These are phyloP conservation scores for Vickermania ingenoplastis DNA, from an alignment of 208 protist species.

Conservation along the genomic window DNA sequence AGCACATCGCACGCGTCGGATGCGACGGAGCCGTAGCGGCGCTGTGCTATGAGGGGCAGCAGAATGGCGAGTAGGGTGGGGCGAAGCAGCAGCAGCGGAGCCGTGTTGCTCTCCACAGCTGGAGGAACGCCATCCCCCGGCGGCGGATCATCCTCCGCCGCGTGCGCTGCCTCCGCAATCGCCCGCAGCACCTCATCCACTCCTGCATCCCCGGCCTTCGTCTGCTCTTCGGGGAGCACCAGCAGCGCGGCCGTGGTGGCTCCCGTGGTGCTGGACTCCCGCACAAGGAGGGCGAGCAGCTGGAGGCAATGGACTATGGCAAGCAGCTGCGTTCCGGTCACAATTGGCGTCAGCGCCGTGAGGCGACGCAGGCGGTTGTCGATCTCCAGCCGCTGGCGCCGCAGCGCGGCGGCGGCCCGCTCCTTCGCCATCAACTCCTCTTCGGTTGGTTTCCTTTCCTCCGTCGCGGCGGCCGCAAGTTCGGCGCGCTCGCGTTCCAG, in stretches of 20 bases:
- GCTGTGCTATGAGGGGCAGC: slow-evolving; percentile 43
- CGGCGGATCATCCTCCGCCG: too few relatives aligned
- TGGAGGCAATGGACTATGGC: background rate
- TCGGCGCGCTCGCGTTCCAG: background rate
- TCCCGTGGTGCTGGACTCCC: background rate
- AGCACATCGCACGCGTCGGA: slow-evolving; percentile 38
- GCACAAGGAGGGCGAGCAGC: background rate
- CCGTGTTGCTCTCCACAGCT: too few relatives aligned
- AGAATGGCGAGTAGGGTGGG: slow-evolving; percentile 35
- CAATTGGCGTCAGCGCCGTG: background rate
- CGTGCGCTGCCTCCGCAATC: too few relatives aligned
- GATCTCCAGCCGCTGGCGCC: background rate
- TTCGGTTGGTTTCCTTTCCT: too few relatives aligned
- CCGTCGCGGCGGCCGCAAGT: background rate
- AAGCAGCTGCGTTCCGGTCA: slow-evolving; percentile 5
- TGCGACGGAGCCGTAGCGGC: slow-evolving; percentile 44
- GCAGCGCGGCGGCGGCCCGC: background rate
- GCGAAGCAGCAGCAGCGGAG: background rate
- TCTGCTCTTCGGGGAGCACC: background rate
- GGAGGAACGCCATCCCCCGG: too few relatives aligned
- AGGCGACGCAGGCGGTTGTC: background rate
- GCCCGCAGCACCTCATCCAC: too few relatives aligned
- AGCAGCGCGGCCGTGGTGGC: background rate
- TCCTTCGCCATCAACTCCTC: background rate
- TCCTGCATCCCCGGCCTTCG: too few relatives aligned